Base-by-base conservation (phyloP, 495 filamentous ascomycete genomes). In the Jackrogersella multiformis region DNA sequence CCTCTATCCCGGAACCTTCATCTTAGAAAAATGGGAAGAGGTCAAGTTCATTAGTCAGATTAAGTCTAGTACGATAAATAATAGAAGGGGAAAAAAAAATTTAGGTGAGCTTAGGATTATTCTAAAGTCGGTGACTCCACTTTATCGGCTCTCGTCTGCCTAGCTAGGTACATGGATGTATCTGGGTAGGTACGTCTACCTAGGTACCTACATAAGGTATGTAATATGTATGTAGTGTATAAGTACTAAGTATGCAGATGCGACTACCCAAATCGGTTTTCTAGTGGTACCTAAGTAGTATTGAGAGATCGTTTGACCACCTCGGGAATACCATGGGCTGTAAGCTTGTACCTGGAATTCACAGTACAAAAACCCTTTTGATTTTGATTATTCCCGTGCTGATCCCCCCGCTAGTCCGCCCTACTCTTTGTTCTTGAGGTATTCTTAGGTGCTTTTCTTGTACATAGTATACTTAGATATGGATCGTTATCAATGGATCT, bases 361-460 rank as follows among this genome's bases (percentile, higher is more conserved):
- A 32, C 54, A 21, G 20, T 58, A 65, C 36, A 35, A 66, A 56
- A 56, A 16, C 44, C 53, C 46, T 51, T 68, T 62, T 44, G 36
- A 44, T 28, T 63, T 54, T 35, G 30, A 59, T 48, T 54, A 60
- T 16, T 66, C 46, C 56, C 48, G 66, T 64, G 66, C 56, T 64
- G 66, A 69, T 69, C 66, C 51, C 61, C 61, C 66, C 55, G 51
- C 60, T 56, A 53, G 49, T 64, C 66, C 61, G 56, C 61, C 61
- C 41, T 61, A 36, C 52, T 57, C 16, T 49, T 36, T 57, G 20
- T 42, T 44, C 35, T 36, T 16, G n/a, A n/a, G n/a, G n/a, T n/a
- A n/a, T n/a, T n/a, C n/a, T 32, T 26, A 28, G 4, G 30, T 34
- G 12, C 18, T 16, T 23, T 45, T 12, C 18, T 35, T 2, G 45